These are phyloP conservation scores for Cardamine chenopodiifolia DNA, from an alignment of 345 rosid genomes.

Conservation along the genomic window DNA sequence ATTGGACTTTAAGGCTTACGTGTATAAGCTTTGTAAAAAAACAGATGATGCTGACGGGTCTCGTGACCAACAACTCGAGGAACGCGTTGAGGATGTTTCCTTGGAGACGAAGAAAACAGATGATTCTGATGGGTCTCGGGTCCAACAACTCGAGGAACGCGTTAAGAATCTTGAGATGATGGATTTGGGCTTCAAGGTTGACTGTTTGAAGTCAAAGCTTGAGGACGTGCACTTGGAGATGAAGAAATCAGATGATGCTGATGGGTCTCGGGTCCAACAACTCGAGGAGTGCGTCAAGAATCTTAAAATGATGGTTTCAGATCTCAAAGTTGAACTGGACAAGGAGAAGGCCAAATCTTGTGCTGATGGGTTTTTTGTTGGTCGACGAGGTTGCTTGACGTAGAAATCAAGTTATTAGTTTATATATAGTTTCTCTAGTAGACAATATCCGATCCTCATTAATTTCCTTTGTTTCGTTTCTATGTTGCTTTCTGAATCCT, in stretches of 20 bases:
- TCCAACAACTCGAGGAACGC: background rate
- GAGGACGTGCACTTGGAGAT: background rate
- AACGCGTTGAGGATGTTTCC: background rate
- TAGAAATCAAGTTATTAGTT: background rate
- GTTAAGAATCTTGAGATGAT: background rate
- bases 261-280: background rate
- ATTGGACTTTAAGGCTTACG: too few species aligned
- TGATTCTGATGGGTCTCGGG: background rate
- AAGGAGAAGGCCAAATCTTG: background rate
- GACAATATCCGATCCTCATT: background rate
- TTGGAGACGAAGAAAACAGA: background rate
- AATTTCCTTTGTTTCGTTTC: background rate
- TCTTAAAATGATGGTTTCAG: background rate
- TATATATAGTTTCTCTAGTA: background rate
- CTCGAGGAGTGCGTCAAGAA: background rate
- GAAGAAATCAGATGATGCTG: background rate
- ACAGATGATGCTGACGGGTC: too few species aligned
- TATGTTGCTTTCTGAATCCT: background rate
- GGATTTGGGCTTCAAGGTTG: background rate
- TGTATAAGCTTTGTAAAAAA: background rate
- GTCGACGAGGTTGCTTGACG: slow-evolving; percentile 7
- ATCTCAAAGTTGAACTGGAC: background rate
- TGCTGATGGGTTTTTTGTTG: slow-evolving; percentile 23
- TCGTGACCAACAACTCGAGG: slow-evolving; percentile 2
- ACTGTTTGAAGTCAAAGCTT: background rate